Evolutionary conservation across 2,329 filamentous ascomycete species (phyloP).

Genomic region (Chaetothyriales sp.): DNA sequence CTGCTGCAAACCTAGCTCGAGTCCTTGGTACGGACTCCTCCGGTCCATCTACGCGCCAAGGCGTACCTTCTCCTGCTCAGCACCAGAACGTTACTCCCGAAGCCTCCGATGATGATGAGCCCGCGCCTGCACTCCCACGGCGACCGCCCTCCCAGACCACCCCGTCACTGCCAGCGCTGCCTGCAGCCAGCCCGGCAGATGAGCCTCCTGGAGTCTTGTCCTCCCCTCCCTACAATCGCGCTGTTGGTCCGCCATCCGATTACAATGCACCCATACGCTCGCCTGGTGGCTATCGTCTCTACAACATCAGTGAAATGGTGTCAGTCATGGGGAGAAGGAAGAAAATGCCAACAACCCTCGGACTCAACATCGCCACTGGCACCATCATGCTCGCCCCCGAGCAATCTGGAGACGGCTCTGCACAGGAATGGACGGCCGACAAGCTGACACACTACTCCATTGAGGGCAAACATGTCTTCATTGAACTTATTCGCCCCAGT

Average conservation of each 20-base stretch:
- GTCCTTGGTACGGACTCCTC: conserved; percentile 25
- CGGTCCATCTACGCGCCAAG: conserved; percentile 19
- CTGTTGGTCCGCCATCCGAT: conserved; percentile 29
- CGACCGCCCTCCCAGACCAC: conserved; percentile 41
- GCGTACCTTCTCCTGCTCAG: conserved; percentile 24
- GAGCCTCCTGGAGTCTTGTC: conserved; percentile 30
- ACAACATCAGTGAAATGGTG: conserved; percentile 95
- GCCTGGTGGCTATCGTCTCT: conserved; percentile 77
- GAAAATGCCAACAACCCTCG: conserved; percentile 94
- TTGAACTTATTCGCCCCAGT: conserved; percentile 80
- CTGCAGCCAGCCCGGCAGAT: conserved; percentile 26
- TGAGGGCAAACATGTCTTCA: conserved; percentile 93
- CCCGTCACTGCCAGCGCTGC: conserved; percentile 18
- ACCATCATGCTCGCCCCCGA: conserved; percentile 84
- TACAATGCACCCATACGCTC: conserved; percentile 33
- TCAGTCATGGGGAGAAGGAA: conserved; percentile 94
- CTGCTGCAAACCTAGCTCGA: conserved; percentile 43
- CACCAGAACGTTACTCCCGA: conserved; percentile 47
- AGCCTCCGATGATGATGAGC: conserved; percentile 50
- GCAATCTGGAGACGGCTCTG: conserved; percentile 63
- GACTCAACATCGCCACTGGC: conserved; percentile 80
- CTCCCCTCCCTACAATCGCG: conserved; percentile 42
- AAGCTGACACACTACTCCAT: conserved; percentile 96
- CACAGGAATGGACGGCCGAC: conserved; percentile 86
- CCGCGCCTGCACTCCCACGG: conserved; percentile 46